These are phyloP conservation scores for Camellia japonica DNA, from an alignment of 148 eudicot species.

Conservation along the genomic window DNA sequence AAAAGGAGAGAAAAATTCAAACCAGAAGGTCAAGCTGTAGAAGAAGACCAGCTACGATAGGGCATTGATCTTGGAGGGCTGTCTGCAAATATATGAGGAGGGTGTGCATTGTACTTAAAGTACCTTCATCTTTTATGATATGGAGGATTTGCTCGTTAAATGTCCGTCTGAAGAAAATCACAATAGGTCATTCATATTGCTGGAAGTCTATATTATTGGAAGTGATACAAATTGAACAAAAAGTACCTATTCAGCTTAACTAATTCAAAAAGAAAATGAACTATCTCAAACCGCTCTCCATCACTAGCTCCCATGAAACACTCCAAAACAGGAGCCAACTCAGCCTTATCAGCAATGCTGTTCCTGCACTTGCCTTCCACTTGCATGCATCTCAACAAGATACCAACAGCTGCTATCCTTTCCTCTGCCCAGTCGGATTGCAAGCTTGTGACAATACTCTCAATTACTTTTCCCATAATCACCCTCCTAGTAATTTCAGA, in stretches of 20 bases:
- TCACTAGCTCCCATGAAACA: constrained; percentile 32
- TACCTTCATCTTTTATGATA: constrained; percentile 49
- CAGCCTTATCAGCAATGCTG: constrained; percentile 43
- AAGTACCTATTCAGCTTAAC: constrained; percentile 44
- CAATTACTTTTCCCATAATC: constrained; percentile 21
- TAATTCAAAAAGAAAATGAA: constrained; percentile 43
- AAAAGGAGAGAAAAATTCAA: constrained; percentile 11
- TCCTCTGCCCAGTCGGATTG: constrained; percentile 32
- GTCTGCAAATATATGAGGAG: constrained; percentile 45
- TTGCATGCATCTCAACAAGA: constrained; percentile 39
- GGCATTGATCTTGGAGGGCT: constrained; percentile 39
- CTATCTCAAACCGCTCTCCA: constrained; percentile 43
- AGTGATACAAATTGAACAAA: not conserved
- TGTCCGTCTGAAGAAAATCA: constrained; percentile 30
- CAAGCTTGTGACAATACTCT: constrained; percentile 29
- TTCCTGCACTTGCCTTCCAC: constrained; percentile 48
- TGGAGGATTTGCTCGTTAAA: constrained; percentile 42
- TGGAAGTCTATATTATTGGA: not conserved
- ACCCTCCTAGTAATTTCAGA: constrained; percentile 26
- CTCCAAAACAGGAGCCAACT: constrained; percentile 38
- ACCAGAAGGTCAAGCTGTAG: constrained; percentile 60
- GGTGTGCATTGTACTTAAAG: constrained; percentile 47
- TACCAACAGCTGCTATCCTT: constrained; percentile 36
- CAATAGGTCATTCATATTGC: not conserved
- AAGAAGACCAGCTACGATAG: constrained; percentile 48